These are phyloP conservation scores for Xylaria bambusicola DNA, from an alignment of 495 filamentous ascomycete genomes.

Conservation along the genomic window DNA sequence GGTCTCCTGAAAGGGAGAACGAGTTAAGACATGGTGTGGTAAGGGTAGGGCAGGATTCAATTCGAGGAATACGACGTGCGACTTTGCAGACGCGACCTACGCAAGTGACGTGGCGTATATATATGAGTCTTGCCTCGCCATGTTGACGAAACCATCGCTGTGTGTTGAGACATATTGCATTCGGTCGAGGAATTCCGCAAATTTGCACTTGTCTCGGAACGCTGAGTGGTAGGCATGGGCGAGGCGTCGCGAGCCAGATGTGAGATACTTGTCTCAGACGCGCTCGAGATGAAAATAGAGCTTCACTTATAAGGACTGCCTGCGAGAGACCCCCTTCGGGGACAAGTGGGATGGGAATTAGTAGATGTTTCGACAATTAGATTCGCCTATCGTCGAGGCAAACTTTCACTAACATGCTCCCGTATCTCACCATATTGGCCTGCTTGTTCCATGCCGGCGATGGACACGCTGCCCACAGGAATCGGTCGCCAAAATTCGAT, in stretches of 20 bases:
- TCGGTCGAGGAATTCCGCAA: background rate
- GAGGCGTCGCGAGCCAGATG: background rate
- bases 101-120: slow-evolving; percentile 6
- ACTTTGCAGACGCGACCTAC: background rate
- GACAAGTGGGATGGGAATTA: no score
- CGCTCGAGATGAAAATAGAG: background rate
- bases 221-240: background rate
- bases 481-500: background rate
- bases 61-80: no score
- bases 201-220: background rate
- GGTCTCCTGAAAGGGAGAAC: no score
- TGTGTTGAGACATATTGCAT: background rate
- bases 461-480: background rate
- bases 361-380: background rate
- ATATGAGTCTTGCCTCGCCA: background rate
- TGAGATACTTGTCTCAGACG: background rate
- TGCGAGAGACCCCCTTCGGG: no score
- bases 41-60: no score
- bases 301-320: slow-evolving; percentile 2
- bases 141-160: slow-evolving; percentile 1
- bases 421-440: slow-evolving; percentile 3
- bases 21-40: background rate
- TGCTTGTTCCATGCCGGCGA: slow-evolving; percentile 1
- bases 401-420: slow-evolving; percentile 1
- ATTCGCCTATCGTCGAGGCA: background rate